phyloP scores from a whole-genome alignment of 306 rosid species.

The Urtica urens region DNA sequence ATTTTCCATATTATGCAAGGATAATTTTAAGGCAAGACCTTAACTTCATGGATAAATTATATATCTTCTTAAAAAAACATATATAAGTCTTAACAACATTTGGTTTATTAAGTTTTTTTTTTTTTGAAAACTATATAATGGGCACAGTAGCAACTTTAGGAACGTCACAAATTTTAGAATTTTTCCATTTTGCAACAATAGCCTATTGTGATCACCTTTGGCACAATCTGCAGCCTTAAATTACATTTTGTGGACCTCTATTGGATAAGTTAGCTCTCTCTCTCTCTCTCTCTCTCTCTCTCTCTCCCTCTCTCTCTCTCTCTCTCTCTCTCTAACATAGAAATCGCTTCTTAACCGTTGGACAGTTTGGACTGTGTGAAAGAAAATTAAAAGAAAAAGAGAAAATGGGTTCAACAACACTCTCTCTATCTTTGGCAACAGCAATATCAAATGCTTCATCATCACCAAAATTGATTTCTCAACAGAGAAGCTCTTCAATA shows the following conservation, averaged over 20 bases:
- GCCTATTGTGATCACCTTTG: no score
- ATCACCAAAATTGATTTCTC: slow-evolving; percentile 1
- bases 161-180: no score
- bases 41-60: no score
- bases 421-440: slow-evolving; percentile 47
- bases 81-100: no score
- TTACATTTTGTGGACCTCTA: slow-evolving; percentile 1
- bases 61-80: no score
- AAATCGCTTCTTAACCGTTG: slow-evolving; percentile 7
- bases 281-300: neutral
- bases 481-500: no score
- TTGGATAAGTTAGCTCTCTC: slow-evolving; percentile 19
- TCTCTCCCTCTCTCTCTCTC: neutral
- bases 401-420: slow-evolving; percentile 42
- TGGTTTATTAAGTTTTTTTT: no score
- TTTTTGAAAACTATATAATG: no score
- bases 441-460: neutral
- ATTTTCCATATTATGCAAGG: no score
- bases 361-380: neutral
- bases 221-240: neutral
- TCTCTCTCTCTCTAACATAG: neutral
- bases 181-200: no score
- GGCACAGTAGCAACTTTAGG: no score
- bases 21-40: no score
- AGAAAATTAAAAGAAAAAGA: neutral